phyloP scores from a whole-genome alignment of 495 filamentous ascomycete genomes.

The Lentithecium fluviatile region DNA sequence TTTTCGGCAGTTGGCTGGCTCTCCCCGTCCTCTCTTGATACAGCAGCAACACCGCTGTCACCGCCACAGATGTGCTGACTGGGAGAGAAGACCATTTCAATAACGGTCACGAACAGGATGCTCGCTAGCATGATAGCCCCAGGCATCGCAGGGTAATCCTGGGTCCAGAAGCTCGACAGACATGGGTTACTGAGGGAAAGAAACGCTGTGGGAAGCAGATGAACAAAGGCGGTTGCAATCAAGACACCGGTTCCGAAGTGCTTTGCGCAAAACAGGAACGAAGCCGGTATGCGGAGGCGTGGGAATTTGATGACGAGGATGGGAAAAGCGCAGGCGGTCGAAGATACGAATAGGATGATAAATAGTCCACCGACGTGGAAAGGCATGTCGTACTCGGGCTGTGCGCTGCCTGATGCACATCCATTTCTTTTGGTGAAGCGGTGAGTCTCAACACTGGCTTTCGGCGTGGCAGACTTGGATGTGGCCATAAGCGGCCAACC shows the following conservation, averaged over 20 bases:
- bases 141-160: slow-evolving; percentile 71
- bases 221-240: slow-evolving; percentile 87
- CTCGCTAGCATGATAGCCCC: slow-evolving; percentile 76
- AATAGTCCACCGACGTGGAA: not conserved
- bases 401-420: no score
- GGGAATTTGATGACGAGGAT: slow-evolving; percentile 14
- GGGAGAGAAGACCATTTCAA: slow-evolving; percentile 74
- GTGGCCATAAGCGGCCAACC: no score
- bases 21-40: not conserved
- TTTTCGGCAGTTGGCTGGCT: no score
- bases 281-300: slow-evolving; percentile 11
- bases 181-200: slow-evolving; percentile 76
- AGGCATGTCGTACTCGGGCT: not conserved
- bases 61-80: slow-evolving; percentile 24
- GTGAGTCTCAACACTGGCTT: not conserved
- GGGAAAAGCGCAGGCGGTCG: slow-evolving; percentile 1
- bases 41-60: not conserved
- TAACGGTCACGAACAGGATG: slow-evolving; percentile 67
- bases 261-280: slow-evolving; percentile 47
- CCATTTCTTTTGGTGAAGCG: no score
- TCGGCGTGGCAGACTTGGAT: no score
- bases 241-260: slow-evolving; percentile 86
- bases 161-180: slow-evolving; percentile 70
- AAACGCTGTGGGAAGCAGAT: slow-evolving; percentile 80
- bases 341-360: not conserved